These are phyloP conservation scores for Metschnikowia noctiluminum DNA, from an alignment of 805 yeast species.

Conservation along the genomic window DNA sequence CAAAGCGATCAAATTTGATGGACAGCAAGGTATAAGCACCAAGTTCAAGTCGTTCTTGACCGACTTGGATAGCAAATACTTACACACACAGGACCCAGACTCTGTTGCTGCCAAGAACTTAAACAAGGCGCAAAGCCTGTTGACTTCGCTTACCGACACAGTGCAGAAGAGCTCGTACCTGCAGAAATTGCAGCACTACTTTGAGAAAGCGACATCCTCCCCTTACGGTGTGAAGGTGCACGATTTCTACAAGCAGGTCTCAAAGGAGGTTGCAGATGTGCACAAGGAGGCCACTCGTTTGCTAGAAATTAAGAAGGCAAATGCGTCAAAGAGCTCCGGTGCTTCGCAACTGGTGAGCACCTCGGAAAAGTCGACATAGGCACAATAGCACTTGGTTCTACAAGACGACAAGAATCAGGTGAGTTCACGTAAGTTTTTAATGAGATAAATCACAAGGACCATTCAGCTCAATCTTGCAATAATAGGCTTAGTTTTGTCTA, in stretches of 20 bases:
- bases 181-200: constrained; percentile 40
- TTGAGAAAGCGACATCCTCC: constrained; percentile 43
- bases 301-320: constrained; percentile 52
- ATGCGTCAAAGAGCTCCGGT: constrained; percentile 7
- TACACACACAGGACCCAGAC: constrained; percentile 54
- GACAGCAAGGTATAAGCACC: constrained; percentile 56
- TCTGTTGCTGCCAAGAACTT: constrained; percentile 33
- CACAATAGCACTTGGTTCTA: no score
- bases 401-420: no score
- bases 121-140: constrained; percentile 23
- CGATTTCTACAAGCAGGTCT: constrained; percentile 53
- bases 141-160: constrained; percentile 37
- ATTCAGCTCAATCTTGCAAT: no score
- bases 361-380: constrained; percentile 1
- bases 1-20: constrained; percentile 61
- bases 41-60: constrained; percentile 55
- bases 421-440: no score
- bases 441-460: no score
- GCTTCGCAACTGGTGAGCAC: neutral
- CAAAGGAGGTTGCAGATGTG: constrained; percentile 57
- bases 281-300: constrained; percentile 73
- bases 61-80: constrained; percentile 55
- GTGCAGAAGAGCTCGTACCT: constrained; percentile 31
- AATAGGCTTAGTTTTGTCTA: no score
- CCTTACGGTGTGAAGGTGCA: constrained; percentile 60